phyloP scores from a whole-genome alignment of 2,329 filamentous ascomycete genomes.

The Beauveria pseudobassiana region DNA sequence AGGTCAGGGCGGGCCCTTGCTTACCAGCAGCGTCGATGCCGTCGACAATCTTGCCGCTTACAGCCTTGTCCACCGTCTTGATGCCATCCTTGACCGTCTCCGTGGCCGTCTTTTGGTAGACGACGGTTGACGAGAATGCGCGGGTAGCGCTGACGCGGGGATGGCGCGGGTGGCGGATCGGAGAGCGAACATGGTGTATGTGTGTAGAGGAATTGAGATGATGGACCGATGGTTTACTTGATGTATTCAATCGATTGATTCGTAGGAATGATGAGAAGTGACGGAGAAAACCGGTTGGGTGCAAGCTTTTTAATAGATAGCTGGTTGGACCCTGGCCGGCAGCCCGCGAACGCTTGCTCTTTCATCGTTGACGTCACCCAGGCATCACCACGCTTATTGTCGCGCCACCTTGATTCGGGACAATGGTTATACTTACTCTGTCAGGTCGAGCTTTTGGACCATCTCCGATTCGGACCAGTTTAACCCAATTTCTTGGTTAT shows the following conservation, averaged over 20 bases:
- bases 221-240: neutral
- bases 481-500: neutral
- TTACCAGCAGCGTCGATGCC: slow-evolving; percentile 52
- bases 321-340: neutral
- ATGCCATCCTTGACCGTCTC: slow-evolving; percentile 52
- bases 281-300: neutral
- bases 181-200: slow-evolving; percentile 43
- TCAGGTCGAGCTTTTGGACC: neutral
- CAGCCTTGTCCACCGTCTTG: slow-evolving; percentile 51
- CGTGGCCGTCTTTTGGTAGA: slow-evolving; percentile 39
- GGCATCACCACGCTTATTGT: slow-evolving; percentile 1
- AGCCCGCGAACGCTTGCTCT: neutral
- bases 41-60: slow-evolving; percentile 54
- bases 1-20: slow-evolving; percentile 18
- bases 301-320: neutral
- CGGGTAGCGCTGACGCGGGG: slow-evolving; percentile 34
- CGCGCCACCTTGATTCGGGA: neutral
- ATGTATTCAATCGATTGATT: neutral
- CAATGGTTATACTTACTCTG: neutral
- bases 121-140: slow-evolving; percentile 42
- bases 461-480: neutral
- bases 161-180: slow-evolving; percentile 35
- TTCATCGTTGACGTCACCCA: slow-evolving; percentile 12
- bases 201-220: neutral
- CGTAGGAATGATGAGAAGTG: slow-evolving; percentile 5